Conservation (phyloP, 805 yeast genomes). For the Schizosaccharomyces lindneri region DNA sequence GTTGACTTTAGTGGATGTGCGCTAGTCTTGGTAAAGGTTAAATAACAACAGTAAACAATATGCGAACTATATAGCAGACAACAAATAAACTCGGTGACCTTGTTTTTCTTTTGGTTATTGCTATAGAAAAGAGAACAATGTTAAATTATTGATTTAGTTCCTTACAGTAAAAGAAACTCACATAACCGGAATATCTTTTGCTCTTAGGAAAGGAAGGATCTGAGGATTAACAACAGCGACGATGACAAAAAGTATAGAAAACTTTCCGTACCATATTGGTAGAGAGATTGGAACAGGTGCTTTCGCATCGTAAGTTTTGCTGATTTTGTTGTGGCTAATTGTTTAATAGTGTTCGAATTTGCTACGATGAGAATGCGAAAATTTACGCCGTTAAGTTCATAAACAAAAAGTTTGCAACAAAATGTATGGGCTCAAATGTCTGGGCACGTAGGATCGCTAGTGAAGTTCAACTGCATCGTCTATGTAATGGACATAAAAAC, state of each 20-base stretch:
- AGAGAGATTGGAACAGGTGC: slow-evolving; percentile 42
- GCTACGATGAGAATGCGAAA: slow-evolving; percentile 15
- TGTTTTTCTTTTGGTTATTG: too few relatives aligned
- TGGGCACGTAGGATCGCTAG: slow-evolving; percentile 15
- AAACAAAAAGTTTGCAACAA: slow-evolving; percentile 14
- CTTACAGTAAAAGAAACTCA: too few relatives aligned
- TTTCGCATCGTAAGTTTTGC: slow-evolving; percentile 25
- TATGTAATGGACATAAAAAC: slow-evolving; percentile 32
- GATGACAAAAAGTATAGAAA: not conserved
- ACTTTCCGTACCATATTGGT: slow-evolving; percentile 13
- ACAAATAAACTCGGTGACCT: too few relatives aligned
- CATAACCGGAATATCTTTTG: too few relatives aligned
- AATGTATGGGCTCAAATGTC: not conserved
- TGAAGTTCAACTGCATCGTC: slow-evolving; percentile 36
- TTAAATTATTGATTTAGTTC: too few relatives aligned
- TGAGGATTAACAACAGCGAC: not conserved
- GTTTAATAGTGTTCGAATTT: slow-evolving; percentile 16
- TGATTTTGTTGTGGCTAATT: not conserved
- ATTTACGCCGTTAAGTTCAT: slow-evolving; percentile 36
- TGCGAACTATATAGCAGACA: too few relatives aligned
- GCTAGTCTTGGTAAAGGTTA: too few relatives aligned
- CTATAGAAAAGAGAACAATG: too few relatives aligned
- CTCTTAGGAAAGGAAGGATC: too few relatives aligned
- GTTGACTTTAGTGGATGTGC: not conserved
- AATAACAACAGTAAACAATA: too few relatives aligned